phyloP scores from a whole-genome alignment of 768 basidiomycete genomes.

The Heimioporus sp. region DNA sequence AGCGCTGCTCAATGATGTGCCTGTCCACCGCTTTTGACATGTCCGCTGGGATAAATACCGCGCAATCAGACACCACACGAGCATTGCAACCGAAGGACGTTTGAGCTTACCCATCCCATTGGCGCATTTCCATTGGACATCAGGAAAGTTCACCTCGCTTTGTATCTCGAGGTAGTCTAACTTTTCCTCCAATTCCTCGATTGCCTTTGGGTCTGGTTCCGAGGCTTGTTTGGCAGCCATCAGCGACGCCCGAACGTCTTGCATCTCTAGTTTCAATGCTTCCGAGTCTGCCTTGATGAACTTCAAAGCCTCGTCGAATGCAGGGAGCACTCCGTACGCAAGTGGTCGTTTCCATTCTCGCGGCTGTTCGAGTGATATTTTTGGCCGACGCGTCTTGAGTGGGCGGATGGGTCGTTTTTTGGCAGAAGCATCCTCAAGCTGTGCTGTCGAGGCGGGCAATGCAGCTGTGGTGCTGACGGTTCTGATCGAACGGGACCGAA shows the following conservation, averaged over 20 bases:
- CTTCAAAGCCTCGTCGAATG: slow-evolving; percentile 82
- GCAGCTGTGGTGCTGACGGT: slow-evolving; percentile 6
- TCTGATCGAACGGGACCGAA: slow-evolving; percentile 5
- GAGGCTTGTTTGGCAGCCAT: slow-evolving; percentile 21
- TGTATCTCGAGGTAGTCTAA: slow-evolving; percentile 69
- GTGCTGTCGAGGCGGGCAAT: slow-evolving; percentile 5
- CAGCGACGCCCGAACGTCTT: slow-evolving; percentile 19
- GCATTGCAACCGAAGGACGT: not conserved
- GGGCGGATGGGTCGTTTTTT: slow-evolving; percentile 10
- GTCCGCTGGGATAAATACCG: slow-evolving; percentile 45
- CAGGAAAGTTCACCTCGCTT: slow-evolving; percentile 81
- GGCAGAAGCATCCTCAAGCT: slow-evolving; percentile 2
- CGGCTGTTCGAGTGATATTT: slow-evolving; percentile 50
- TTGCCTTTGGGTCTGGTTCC: slow-evolving; percentile 32
- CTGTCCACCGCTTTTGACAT: slow-evolving; percentile 69
- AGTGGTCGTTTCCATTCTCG: slow-evolving; percentile 67
- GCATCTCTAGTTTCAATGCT: slow-evolving; percentile 36
- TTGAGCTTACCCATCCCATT: slow-evolving; percentile 73
- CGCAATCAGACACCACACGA: not conserved
- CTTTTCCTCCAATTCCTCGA: slow-evolving; percentile 48
- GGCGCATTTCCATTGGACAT: slow-evolving; percentile 72
- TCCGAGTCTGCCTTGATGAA: slow-evolving; percentile 64
- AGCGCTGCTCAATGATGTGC: slow-evolving; percentile 79
- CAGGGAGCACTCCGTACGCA: slow-evolving; percentile 60
- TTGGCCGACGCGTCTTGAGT: slow-evolving; percentile 42